Evolutionary conservation across 257 asterid genomes (phyloP), one percentile per base, ranked within the genome.

Genomic region (Petunia secreta): DNA sequence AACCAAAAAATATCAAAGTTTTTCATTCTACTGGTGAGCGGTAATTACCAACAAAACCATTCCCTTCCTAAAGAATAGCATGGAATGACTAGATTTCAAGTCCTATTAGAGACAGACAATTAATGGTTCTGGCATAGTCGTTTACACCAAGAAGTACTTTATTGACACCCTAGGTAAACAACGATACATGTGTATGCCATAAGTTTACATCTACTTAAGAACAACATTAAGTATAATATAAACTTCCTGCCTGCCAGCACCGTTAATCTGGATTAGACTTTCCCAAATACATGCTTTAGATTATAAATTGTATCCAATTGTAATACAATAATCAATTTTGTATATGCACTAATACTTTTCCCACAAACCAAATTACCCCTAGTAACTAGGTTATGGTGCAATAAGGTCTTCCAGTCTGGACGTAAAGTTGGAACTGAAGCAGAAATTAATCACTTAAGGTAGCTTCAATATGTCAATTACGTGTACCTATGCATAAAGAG

Each of bases 1-100:
- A 40, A 50, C 74, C 76, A 63, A 79, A 79, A 80, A 88, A 5
- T 44, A 40, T 48, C 59, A 7, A 38, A 65, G 62, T 38, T 64
- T 64, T 37, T 53, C 59, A 63, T 63, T 50, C 40, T 14, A 37
- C 41, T 48, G 16, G 55, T 52, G 53, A 25, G 25, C 25, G 25
- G 25, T 25, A 25, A 9, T 63, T 69, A 69, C 25, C 39, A 78
- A 14, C 37, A 3, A 63, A 36, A 46, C 37, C 50, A 3, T 52
- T 37, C 69, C 41, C 60, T 66, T 78, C 40, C 1, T 25, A 37
- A 62, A 53, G 81, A 46, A 63, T 13, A 44, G 52, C 57, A 36
- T 60, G 43, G 69, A 78, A 63, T 37, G 41, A 50, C 62, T 63
- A 63, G 25, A 77, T 63, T 16, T 48, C 9, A 58, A 59, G 34